Base-by-base conservation (phyloP, 768 basidiomycete genomes). In the Lactarius hengduanensis region DNA sequence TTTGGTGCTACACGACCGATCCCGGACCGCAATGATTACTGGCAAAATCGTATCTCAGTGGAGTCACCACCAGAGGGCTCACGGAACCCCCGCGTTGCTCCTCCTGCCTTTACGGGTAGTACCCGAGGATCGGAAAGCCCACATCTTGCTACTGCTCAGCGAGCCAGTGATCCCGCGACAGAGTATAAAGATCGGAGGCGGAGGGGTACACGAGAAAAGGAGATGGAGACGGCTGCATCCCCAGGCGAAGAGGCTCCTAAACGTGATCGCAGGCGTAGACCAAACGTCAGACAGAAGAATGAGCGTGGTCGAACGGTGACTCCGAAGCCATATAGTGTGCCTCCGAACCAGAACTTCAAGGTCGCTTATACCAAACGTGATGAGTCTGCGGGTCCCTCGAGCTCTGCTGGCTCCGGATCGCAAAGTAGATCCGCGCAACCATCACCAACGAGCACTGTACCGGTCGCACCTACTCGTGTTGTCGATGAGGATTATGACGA, bases 401-500 rank as follows among this genome's bases (percentile, higher is more conserved):
- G 88, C 73, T 90, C 89, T 9, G 84, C 83, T 65, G 84, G 85
- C 16, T 85, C 86, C 1, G 73, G 70, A 22, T 74, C 73, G 20
- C 84, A 84, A 45, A 80, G 76, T 61, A 79, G 88, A 34, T 90
- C 89, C 1, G 79, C 86, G 47, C 89, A 90, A 70, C 90, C 89
- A 2, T 90, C 88, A 36, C 89, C 90, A 1, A 90, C 84, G 2
- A 84, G 82, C 64, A 83, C 80, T 22, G 81, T 82, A 8, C 83
- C 86, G 61, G 77, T 84, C 43, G 83, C 86, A 20, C 86, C 88
- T 8, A 80, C 86, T 13, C 82, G 95, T 8, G 78, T 84, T 1
- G 83, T 96, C 20, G 94, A 97, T 72, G 95, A 98, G 71, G 91
- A 97, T 71, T 97, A 97, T 71, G 95, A 98, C 71, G 95, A 95